Evolutionary conservation across 2,329 filamentous ascomycete genomes (phyloP).

Genomic region (Aspergillus jensenii): DNA sequence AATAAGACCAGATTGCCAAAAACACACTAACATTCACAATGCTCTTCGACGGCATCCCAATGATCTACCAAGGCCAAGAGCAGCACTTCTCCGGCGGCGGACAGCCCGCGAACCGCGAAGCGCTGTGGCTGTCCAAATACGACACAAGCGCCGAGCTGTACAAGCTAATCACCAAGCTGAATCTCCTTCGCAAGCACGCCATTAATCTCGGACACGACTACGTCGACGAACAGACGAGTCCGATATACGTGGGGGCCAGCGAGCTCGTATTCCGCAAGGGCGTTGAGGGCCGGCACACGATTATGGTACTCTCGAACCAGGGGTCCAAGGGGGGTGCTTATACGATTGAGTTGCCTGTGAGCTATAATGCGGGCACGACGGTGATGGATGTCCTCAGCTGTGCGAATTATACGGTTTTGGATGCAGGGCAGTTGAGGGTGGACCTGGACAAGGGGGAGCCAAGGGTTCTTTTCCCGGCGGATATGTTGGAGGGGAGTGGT

Average conservation of each 20-base stretch:
- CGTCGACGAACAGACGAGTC: slow-evolving; percentile 35
- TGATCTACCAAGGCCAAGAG: slow-evolving; percentile 66
- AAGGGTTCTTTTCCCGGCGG: slow-evolving; percentile 28
- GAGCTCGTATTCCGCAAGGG: slow-evolving; percentile 50
- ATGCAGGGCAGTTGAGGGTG: slow-evolving; percentile 22
- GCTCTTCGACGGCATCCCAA: slow-evolving; percentile 61
- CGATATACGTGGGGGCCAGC: slow-evolving; percentile 42
- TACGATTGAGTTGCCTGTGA: slow-evolving; percentile 25
- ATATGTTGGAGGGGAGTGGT: slow-evolving; percentile 31
- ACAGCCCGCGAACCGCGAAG: slow-evolving; percentile 53
- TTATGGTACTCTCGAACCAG: slow-evolving; percentile 47
- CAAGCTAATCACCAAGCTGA: slow-evolving; percentile 38
- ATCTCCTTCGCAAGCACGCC: slow-evolving; percentile 46
- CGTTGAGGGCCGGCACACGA: slow-evolving; percentile 39
- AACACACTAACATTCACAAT: slow-evolving; percentile 64
- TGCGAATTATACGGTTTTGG: slow-evolving; percentile 25
- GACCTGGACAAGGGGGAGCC: slow-evolving; percentile 32
- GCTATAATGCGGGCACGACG: slow-evolving; percentile 10
- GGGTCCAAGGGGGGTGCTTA: slow-evolving; percentile 31
- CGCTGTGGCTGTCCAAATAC: slow-evolving; percentile 57
- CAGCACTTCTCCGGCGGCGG: slow-evolving; percentile 57
- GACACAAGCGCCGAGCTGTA: slow-evolving; percentile 42
- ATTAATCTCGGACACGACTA: slow-evolving; percentile 36
- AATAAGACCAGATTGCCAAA: slow-evolving; percentile 47
- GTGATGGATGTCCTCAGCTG: slow-evolving; percentile 31